Percentiles rank a stretch among this genome's conserved stretches.
These are phyloP conservation scores for Hypomontagnella monticulosa DNA, from an alignment of 495 filamentous ascomycete genomes.

Conservation along the genomic window DNA sequence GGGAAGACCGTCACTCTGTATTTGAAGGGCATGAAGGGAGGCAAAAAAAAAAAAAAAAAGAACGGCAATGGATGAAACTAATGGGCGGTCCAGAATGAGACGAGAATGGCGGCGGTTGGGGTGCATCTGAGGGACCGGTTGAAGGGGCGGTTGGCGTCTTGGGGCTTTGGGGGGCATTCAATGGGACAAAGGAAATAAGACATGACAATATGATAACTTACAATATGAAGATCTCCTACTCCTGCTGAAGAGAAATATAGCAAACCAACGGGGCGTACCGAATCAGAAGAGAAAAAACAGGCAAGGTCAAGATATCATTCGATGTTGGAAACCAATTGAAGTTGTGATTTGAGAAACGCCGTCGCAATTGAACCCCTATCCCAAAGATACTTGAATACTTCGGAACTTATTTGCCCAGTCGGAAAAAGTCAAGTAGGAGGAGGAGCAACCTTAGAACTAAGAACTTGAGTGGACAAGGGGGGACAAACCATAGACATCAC, in stretches of 20 bases:
- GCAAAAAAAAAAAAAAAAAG: conserved; percentile 2
- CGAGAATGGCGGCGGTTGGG: conserved; percentile 23
- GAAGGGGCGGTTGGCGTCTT: not conserved
- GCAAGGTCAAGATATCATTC: conserved; percentile 33
- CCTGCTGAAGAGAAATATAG: conserved; percentile 14
- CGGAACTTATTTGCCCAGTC: conserved; percentile 34
- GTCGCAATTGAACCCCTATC: conserved; percentile 41
- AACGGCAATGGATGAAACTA: conserved; percentile 7
- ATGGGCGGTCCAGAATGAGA: conserved; percentile 15
- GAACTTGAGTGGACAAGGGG: too few species aligned
- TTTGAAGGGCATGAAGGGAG: conserved; percentile 3
- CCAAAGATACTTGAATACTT: too few species aligned
- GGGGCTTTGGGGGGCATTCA: conserved; percentile 6
- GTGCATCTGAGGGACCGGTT: not conserved
- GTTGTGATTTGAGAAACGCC: conserved; percentile 30
- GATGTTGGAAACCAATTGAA: conserved; percentile 25
- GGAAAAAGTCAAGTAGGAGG: conserved; percentile 35
- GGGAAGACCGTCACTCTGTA: not conserved
- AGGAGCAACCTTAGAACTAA: too few species aligned
- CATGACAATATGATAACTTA: conserved; percentile 17
- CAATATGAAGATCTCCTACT: conserved; percentile 18
- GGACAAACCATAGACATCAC: too few species aligned
- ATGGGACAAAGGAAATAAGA: conserved; percentile 20
- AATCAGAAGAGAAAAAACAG: conserved; percentile 12
- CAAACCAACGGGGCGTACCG: conserved; percentile 21